These are phyloP conservation scores for Podospora conica DNA, from an alignment of 495 filamentous ascomycete genomes.

Conservation along the genomic window DNA sequence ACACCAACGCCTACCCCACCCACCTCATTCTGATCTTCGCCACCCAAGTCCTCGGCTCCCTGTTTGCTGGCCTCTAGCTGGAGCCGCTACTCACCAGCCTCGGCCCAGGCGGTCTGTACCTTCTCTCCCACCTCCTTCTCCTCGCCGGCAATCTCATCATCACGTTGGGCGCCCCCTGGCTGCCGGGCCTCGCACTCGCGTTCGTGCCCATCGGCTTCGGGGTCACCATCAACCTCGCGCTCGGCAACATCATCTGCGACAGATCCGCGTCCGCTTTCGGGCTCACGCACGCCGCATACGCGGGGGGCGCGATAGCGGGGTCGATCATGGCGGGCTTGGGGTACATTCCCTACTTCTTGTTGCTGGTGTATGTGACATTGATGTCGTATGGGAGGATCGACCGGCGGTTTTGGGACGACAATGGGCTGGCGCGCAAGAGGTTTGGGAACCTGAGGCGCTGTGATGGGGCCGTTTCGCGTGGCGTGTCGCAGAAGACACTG, in stretches of 20 bases:
- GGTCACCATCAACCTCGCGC: conserved; percentile 57
- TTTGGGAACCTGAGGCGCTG: too few species aligned
- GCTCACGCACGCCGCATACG: conserved; percentile 62
- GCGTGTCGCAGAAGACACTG: conserved; percentile 53
- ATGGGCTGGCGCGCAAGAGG: conserved; percentile 19
- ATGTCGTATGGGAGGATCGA: conserved; percentile 43
- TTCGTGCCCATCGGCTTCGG: conserved; percentile 67
- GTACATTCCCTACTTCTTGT: conserved; percentile 55
- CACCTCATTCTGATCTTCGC: conserved; percentile 69
- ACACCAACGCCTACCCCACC: too few species aligned
- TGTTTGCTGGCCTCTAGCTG: conserved; percentile 43
- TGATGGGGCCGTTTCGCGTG: too few species aligned
- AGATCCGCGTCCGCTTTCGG: conserved; percentile 60
- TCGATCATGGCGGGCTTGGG: conserved; percentile 61
- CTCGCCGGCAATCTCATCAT: conserved; percentile 41
- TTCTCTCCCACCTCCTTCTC: neutral
- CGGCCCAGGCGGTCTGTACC: neutral
- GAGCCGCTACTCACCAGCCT: neutral
- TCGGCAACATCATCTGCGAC: conserved; percentile 70
- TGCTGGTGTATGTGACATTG: conserved; percentile 46
- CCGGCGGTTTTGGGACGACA: conserved; percentile 56
- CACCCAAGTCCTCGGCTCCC: conserved; percentile 55
- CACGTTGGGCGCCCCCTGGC: conserved; percentile 54
- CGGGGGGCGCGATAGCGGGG: conserved; percentile 61
- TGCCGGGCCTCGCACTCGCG: conserved; percentile 55